Evolutionary conservation across 2,329 filamentous ascomycete species (phyloP), one percentile per base, ranked within the genome.

Genomic region (Ophiostoma montium): DNA sequence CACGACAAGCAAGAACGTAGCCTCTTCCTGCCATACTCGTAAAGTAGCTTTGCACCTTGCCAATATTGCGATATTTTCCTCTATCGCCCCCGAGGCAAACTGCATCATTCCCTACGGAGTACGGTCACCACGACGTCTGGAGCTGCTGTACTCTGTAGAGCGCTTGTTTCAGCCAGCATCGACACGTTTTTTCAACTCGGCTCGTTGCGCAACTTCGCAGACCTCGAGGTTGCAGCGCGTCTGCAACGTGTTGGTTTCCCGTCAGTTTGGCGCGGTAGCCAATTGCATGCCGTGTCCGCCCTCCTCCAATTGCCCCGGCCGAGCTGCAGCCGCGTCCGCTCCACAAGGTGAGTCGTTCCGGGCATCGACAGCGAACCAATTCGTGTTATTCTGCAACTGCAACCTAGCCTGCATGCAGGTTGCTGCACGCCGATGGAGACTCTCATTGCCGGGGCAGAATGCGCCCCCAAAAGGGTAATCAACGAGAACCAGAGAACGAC

Each of bases 321-420:
- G 35, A 39, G 52, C 16, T 47, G 47, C 47, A 50, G 33, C 39
- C 45, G 49, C 43, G 45, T 36, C 41, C 41, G 18, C 42, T 31
- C 36, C 43, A 36, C 49, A 18, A 19, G 35, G 27, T 47, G 35
- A 46, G 43, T 41, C 47, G 30, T 48, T 39, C 47, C 33, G 33
- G 50, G 48, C 54, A 58, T 58, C 58, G 59, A 60, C 58, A 62
- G 60, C 61, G 60, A 56, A 56, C 53, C 54, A 48, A 51, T 54
- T 54, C 44, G 42, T 27, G 46, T 39, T n/a, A 18, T 13, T 46
- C 41, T 48, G 49, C 47, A 53, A 56, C 59, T 47, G 35, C 19
- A 50, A 43, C 36, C 43, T 53, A 44, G 39, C 48, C 46, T 47
- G 46, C 49, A 39, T 42, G 46, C 31, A 47, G 46, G 42, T 33